Conservation (phyloP, 139 green algal species). For the Nannochloris sp. region DNA sequence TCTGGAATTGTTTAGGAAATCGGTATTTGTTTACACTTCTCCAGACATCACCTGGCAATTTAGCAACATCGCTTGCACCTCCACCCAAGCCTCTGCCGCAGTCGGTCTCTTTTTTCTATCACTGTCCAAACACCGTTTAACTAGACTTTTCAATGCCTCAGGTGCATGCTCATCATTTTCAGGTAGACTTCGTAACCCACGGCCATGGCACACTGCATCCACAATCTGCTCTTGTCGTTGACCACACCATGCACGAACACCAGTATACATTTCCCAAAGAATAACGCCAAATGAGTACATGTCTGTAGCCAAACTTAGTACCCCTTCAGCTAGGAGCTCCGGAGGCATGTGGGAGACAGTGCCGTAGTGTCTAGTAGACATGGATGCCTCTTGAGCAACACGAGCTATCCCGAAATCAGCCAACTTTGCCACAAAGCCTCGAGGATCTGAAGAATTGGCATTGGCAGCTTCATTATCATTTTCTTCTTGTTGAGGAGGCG, state of each 20-base stretch:
- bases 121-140: not conserved
- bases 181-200: not conserved
- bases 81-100: not conserved
- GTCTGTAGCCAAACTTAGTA: not conserved
- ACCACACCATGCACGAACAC: not conserved
- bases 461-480: no score
- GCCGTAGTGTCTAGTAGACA: not conserved
- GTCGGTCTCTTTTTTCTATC: not conserved
- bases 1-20: no score
- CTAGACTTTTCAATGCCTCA: not conserved
- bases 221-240: not conserved
- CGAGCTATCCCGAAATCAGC: not conserved
- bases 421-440: not conserved
- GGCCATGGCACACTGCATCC: not conserved
- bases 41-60: no score
- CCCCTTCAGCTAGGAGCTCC: not conserved
- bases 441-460: no score
- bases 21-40: no score
- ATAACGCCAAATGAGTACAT: conserved; percentile 11
- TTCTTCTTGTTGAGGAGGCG: not conserved
- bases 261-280: conserved; percentile 6
- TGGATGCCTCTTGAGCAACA: not conserved
- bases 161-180: not conserved
- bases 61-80: no score
- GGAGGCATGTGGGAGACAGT: not conserved